These are phyloP conservation scores for Diaporthe citri DNA, from an alignment of 2,329 filamentous ascomycete genomes.

Conservation along the genomic window DNA sequence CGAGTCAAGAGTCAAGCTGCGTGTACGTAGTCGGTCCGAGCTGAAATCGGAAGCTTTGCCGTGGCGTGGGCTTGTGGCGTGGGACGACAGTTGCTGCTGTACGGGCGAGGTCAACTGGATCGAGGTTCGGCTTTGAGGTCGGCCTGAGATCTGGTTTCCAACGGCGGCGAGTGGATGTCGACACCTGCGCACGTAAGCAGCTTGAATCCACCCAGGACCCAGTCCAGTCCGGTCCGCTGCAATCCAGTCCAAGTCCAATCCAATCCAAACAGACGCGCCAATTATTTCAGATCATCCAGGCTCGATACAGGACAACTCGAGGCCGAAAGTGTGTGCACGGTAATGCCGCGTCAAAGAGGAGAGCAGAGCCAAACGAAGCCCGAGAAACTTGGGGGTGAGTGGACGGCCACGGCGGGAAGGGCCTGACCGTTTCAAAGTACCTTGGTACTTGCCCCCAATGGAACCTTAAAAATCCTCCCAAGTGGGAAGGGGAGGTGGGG, in stretches of 20 bases:
- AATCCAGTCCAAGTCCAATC: not conserved
- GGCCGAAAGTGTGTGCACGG: not conserved
- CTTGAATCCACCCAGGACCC: not conserved
- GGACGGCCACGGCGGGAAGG: slow-evolving; percentile 8
- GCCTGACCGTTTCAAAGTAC: slow-evolving; percentile 22
- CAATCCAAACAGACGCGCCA: not conserved
- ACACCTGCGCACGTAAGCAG: slow-evolving; percentile 29
- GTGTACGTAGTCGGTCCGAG: not conserved
- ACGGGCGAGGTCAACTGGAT: not conserved
- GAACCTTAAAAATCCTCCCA: slow-evolving; percentile 15
- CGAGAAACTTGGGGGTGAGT: not conserved
- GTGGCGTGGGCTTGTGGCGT: not conserved
- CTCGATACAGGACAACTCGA: not conserved
- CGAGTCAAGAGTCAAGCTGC: not conserved
- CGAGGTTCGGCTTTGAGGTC: slow-evolving; percentile 6
- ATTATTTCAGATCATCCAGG: not conserved
- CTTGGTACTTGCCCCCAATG: not conserved
- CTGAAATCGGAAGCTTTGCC: slow-evolving; percentile 23
- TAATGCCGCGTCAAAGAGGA: not conserved
- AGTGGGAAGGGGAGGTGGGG: not conserved
- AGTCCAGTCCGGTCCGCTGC: not conserved
- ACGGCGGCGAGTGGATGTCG: slow-evolving; percentile 2
- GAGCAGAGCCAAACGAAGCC: slow-evolving; percentile 9
- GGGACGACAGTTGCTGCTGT: not conserved
- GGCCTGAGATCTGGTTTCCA: slow-evolving; percentile 30